Evolutionary conservation across 2,329 filamentous ascomycete species (phyloP).

Genomic region (Dryadomyces quercivorus): DNA sequence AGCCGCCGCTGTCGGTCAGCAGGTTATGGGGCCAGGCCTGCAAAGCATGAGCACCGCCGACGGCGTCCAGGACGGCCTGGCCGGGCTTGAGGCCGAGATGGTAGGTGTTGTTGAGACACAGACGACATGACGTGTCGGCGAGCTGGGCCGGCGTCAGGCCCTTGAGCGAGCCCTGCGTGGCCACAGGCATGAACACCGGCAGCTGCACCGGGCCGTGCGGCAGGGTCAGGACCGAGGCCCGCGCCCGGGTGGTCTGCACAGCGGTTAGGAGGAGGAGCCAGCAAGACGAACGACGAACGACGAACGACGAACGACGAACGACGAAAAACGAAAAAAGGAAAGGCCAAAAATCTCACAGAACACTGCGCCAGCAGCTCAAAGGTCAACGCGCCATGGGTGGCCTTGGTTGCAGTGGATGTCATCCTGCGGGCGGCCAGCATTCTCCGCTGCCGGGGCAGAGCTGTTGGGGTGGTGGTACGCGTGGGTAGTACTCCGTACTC

Average conservation of each 20-base stretch:
- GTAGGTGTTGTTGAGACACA: slow-evolving; percentile 97
- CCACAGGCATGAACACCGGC: slow-evolving; percentile 97
- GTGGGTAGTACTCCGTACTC: not conserved
- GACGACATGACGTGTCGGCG: slow-evolving; percentile 73
- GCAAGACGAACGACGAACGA: no score
- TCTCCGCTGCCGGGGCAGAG: not conserved
- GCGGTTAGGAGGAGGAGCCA: slow-evolving; percentile 1
- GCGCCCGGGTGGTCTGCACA: slow-evolving; percentile 76
- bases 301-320: no score
- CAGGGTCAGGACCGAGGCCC: slow-evolving; percentile 74
- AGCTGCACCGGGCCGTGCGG: slow-evolving; percentile 86
- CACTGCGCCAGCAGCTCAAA: slow-evolving; percentile 18
- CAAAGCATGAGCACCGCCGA: slow-evolving; percentile 87
- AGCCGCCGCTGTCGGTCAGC: slow-evolving; percentile 71
- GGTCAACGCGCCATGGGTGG: slow-evolving; percentile 18
- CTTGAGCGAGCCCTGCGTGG: slow-evolving; percentile 91
- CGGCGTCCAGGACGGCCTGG: slow-evolving; percentile 71
- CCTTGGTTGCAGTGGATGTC: slow-evolving; percentile 11
- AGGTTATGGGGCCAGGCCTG: slow-evolving; percentile 96
- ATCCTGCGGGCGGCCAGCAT: slow-evolving; percentile 16
- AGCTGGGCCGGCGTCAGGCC: slow-evolving; percentile 87
- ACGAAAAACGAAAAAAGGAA: not conserved
- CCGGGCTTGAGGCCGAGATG: slow-evolving; percentile 92
- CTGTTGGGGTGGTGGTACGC: not conserved
- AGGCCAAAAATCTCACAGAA: slow-evolving; percentile 5